phyloP scores from a whole-genome alignment of 805 yeast genomes.

The Barnettozyma sucrosica region DNA sequence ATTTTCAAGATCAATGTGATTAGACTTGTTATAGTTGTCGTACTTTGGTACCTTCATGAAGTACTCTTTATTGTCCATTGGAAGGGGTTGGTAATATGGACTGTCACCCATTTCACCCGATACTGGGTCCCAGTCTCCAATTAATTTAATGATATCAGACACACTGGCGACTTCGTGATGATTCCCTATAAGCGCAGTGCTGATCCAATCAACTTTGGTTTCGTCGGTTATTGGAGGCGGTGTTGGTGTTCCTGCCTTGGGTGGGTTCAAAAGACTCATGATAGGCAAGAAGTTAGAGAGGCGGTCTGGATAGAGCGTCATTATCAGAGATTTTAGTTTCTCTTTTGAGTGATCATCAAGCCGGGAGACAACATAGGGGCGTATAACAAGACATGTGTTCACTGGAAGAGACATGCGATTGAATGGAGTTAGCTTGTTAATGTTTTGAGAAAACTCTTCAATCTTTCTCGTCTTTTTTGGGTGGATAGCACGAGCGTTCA shows the following conservation, averaged over 20 bases:
- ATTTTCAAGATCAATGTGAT: background rate
- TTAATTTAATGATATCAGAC: background rate
- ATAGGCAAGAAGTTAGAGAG: background rate
- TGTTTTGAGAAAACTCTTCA: background rate
- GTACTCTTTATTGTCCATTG: background rate
- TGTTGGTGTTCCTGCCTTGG: background rate
- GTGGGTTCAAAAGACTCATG: background rate
- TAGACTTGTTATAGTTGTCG: background rate
- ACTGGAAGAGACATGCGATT: background rate
- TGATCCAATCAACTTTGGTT: background rate
- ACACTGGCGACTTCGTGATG: background rate
- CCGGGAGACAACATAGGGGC: background rate
- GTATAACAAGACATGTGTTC: background rate
- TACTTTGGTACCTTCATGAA: background rate
- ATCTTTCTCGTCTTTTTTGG: background rate
- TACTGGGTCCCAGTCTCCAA: background rate
- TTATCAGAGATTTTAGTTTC: background rate
- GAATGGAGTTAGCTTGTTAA: background rate
- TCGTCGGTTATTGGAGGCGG: background rate
- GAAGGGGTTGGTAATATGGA: background rate
- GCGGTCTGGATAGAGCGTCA: background rate
- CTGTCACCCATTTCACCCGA: background rate
- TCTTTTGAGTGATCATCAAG: background rate
- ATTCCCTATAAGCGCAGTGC: background rate
- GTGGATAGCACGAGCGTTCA: background rate